phyloP scores from a whole-genome alignment of 768 basidiomycete species.

The Suillus ampliporus region DNA sequence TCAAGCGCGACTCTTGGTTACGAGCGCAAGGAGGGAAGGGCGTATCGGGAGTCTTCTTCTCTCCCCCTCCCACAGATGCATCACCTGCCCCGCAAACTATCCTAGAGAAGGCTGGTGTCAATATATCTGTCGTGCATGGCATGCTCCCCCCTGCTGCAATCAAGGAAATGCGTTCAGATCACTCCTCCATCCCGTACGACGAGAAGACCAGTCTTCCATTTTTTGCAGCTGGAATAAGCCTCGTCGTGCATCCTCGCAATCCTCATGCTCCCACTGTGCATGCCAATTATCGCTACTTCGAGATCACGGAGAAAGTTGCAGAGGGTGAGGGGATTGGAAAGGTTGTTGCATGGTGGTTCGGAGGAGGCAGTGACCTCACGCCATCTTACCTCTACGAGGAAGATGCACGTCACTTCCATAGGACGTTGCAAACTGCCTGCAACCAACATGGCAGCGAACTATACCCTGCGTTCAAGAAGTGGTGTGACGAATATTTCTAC shows the following conservation, averaged over 20 bases:
- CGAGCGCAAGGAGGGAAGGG: constrained; percentile 74
- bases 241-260: constrained; percentile 94
- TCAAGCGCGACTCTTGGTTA: constrained; percentile 84
- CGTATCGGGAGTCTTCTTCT: constrained; percentile 81
- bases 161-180: constrained; percentile 94
- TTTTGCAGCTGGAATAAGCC: constrained; percentile 90
- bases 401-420: constrained; percentile 89
- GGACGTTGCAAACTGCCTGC: constrained; percentile 75
- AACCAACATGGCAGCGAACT: constrained; percentile 70
- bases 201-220: constrained; percentile 76
- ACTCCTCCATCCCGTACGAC: constrained; percentile 72
- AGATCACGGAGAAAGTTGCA: constrained; percentile 66
- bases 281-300: constrained; percentile 97
- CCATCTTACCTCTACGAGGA: constrained; percentile 91
- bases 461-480: constrained; percentile 85
- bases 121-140: constrained; percentile 92
- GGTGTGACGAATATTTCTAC: constrained; percentile 98
- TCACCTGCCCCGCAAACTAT: constrained; percentile 50
- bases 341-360: constrained; percentile 96
- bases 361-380: constrained; percentile 94
- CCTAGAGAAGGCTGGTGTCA: constrained; percentile 96
- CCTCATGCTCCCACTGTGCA: constrained; percentile 95
- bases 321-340: constrained; percentile 48
- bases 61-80: constrained; percentile 35
- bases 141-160: constrained; percentile 87